A percentile compares a stretch with the other conserved stretches of the same genome.
Conservation (phyloP, 768 basidiomycete species). For the Boletus reticuloceps region DNA sequence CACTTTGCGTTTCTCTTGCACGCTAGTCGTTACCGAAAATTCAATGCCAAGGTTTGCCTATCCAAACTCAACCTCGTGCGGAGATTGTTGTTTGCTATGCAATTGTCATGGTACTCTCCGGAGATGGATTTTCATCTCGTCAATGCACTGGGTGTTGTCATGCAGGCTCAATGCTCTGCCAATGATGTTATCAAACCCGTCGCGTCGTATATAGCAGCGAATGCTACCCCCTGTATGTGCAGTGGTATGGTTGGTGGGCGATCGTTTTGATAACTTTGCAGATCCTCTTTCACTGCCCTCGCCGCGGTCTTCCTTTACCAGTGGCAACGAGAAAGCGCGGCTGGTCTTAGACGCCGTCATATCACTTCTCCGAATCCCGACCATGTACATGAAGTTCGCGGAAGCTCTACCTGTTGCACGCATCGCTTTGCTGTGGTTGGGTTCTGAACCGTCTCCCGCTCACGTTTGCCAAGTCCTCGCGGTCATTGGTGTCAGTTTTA, state of each 20-base stretch:
- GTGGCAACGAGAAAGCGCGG: conserved; percentile 53
- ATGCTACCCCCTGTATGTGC: conserved; percentile 61
- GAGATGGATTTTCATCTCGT: conserved; percentile 49
- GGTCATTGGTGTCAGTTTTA: conserved; percentile 56
- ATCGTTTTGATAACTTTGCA: background rate
- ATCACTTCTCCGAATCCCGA: conserved; percentile 53
- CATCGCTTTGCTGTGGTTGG: conserved; percentile 75
- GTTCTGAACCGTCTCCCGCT: conserved; percentile 62
- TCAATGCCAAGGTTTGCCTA: conserved; percentile 75
- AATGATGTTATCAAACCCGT: conserved; percentile 82
- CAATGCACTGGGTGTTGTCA: conserved; percentile 58
- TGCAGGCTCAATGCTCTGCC: conserved; percentile 64
- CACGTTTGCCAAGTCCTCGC: conserved; percentile 59
- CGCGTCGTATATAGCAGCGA: conserved; percentile 81
- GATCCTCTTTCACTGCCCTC: conserved; percentile 9
- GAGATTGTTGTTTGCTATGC: conserved; percentile 77
- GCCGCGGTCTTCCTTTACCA: conserved; percentile 7
- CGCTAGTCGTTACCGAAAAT: conserved; percentile 69
- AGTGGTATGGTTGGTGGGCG: background rate
- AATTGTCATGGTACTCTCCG: conserved; percentile 70
- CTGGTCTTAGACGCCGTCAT: conserved; percentile 66
- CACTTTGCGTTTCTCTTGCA: conserved; percentile 77
- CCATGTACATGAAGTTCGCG: conserved; percentile 68
- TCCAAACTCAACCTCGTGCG: conserved; percentile 69
- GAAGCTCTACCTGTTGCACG: conserved; percentile 74